Percentiles rank a stretch among this genome's conserved stretches.
These are phyloP conservation scores for Neurospora pannonica DNA, from an alignment of 495 filamentous ascomycete genomes.

Conservation along the genomic window DNA sequence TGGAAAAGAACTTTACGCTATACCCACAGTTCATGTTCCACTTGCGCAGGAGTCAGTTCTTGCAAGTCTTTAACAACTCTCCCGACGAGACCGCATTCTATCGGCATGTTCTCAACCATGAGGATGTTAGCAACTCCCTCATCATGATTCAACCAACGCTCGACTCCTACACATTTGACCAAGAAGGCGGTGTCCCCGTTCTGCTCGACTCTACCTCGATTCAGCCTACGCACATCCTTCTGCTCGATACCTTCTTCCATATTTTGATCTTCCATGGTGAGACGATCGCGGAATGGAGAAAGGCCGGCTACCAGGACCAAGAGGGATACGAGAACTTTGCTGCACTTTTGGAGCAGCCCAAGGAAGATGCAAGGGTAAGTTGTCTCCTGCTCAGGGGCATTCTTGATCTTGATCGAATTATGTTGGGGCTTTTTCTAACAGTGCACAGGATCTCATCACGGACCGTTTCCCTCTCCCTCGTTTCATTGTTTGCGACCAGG, in stretches of 20 bases:
- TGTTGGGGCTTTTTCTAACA: slow-evolving; percentile 5
- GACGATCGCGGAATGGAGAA: slow-evolving; percentile 96
- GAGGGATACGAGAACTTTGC: slow-evolving; percentile 98
- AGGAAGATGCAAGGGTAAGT: slow-evolving; percentile 90
- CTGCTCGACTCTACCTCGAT: slow-evolving; percentile 93
- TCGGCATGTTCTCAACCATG: slow-evolving; percentile 90
- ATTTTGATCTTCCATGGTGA: slow-evolving; percentile 99
- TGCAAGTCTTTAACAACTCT: slow-evolving; percentile 99
- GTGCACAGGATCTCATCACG: slow-evolving; percentile 78
- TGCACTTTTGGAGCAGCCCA: slow-evolving; percentile 80
- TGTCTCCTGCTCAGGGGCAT: neutral
- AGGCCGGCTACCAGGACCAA: slow-evolving; percentile 96
- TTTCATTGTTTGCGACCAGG: slow-evolving; percentile 98
- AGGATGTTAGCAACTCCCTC: slow-evolving; percentile 93
- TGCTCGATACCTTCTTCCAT: slow-evolving; percentile 98
- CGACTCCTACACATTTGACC: slow-evolving; percentile 94
- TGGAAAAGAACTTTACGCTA: slow-evolving; percentile 98
- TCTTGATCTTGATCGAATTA: neutral
- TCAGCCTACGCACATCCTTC: slow-evolving; percentile 84
- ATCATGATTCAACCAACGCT: slow-evolving; percentile 99
- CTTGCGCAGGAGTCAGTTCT: slow-evolving; percentile 88
- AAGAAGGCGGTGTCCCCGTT: slow-evolving; percentile 83
- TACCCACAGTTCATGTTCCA: slow-evolving; percentile 99
- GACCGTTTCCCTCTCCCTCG: slow-evolving; percentile 96
- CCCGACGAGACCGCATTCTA: slow-evolving; percentile 99